Evolutionary conservation across 306 rosid species (phyloP).

Genomic region (Aeschynomene evenia): DNA sequence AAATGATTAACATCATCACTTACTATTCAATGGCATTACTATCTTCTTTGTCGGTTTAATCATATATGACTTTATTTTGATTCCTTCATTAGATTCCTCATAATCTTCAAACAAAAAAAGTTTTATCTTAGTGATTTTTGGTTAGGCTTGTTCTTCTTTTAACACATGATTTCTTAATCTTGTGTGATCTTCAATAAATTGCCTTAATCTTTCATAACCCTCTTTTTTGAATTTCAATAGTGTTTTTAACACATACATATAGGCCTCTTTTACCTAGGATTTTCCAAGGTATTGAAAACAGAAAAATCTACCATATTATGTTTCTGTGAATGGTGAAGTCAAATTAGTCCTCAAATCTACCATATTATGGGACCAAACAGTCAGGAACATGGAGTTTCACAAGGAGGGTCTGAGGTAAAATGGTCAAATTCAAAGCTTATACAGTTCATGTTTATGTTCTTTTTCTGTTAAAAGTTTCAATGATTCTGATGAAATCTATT

Average conservation of each 20-base stretch:
- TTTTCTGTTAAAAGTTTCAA: conserved; percentile 2
- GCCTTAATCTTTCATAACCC: conserved; percentile 15
- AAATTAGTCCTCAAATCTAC: too few relatives aligned
- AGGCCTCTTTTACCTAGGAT: conserved; percentile 7
- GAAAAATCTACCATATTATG: conserved; percentile 13
- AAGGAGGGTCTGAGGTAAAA: conserved; percentile 56
- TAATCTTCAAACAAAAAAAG: neutral
- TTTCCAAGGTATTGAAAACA: conserved; percentile 1
- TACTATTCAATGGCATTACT: conserved; percentile 23
- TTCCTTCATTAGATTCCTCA: conserved; percentile 33
- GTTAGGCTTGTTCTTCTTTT: conserved; percentile 34
- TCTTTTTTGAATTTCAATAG: neutral
- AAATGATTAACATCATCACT: conserved; percentile 22
- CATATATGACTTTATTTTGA: conserved; percentile 31
- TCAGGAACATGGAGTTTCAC: conserved; percentile 43
- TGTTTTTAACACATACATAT: neutral
- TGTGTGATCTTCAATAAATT: neutral
- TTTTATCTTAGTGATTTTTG: conserved; percentile 21
- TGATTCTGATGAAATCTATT: neutral
- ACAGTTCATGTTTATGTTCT: neutral
- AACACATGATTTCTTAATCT: conserved; percentile 11
- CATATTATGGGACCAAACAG: conserved; percentile 67
- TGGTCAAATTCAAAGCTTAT: conserved; percentile 15
- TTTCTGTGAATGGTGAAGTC: conserved; percentile 33
- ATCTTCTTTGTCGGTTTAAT: conserved; percentile 35